Evolutionary conservation across 2,329 filamentous ascomycete genomes (phyloP).

Genomic region (Aspergillus sp.): DNA sequence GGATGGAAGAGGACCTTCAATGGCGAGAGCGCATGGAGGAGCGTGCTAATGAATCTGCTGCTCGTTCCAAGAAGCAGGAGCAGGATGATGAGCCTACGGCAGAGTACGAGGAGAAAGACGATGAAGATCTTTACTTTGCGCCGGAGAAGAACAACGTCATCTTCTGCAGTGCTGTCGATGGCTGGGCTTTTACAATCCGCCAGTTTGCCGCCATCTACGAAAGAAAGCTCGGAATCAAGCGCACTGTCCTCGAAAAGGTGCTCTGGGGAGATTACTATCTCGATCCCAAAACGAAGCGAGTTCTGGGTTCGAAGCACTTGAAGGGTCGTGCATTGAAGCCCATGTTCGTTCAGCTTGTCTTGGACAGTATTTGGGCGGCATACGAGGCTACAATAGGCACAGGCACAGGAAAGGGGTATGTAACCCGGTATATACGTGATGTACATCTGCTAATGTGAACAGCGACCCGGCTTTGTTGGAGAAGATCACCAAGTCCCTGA

Average conservation of each 20-base stretch:
- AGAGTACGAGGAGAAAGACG: constrained; percentile 84
- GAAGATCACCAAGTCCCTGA: constrained; percentile 92
- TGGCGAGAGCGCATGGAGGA: constrained; percentile 95
- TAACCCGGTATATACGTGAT: background rate
- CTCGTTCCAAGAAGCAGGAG: constrained; percentile 50
- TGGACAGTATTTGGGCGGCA: constrained; percentile 94
- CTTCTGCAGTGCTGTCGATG: constrained; percentile 94
- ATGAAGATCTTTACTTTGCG: constrained; percentile 96
- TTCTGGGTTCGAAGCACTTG: constrained; percentile 85
- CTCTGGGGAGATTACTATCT: constrained; percentile 97
- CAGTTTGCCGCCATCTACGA: constrained; percentile 94
- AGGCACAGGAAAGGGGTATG: constrained; percentile 76
- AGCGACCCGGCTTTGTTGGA: constrained; percentile 79
- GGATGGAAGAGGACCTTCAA: constrained; percentile 96
- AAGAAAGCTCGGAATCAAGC: constrained; percentile 94
- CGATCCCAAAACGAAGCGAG: constrained; percentile 94
- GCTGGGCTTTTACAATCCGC: constrained; percentile 97
- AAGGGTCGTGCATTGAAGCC: constrained; percentile 91
- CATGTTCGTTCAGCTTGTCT: constrained; percentile 94
- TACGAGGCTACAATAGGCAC: constrained; percentile 88
- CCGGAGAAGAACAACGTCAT: constrained; percentile 99
- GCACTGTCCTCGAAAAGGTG: constrained; percentile 83
- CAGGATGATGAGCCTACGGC: constrained; percentile 51
- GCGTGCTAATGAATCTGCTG: constrained; percentile 69
- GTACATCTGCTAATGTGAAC: constrained; percentile 35